These are phyloP conservation scores for Cronartium quercuum DNA, from an alignment of 1,284 basidiomycete genomes.

Conservation along the genomic window DNA sequence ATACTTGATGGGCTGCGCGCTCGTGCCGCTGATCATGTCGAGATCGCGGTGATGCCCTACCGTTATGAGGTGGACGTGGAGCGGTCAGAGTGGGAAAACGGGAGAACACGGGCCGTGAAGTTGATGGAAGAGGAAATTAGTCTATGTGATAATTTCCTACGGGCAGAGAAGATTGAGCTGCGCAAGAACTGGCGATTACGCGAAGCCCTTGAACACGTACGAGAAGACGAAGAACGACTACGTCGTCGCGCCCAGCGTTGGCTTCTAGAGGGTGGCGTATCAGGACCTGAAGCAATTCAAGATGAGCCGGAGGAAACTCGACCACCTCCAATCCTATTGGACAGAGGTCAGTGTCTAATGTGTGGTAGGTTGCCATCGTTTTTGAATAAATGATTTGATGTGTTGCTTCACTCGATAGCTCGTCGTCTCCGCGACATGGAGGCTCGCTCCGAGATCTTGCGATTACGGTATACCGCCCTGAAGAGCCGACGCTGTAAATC, in stretches of 20 bases:
- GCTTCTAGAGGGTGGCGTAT: not conserved
- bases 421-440: slow-evolving; percentile 32
- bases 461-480: slow-evolving; percentile 72
- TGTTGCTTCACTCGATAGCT: slow-evolving; percentile 8
- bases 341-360: slow-evolving; percentile 21
- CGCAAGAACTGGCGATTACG: slow-evolving; percentile 69
- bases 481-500: slow-evolving; percentile 78
- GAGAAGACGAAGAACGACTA: slow-evolving; percentile 72
- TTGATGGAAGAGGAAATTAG: slow-evolving; percentile 75
- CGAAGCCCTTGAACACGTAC: slow-evolving; percentile 73
- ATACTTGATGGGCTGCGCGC: slow-evolving; percentile 87
- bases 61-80: slow-evolving; percentile 90
- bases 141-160: slow-evolving; percentile 63
- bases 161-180: slow-evolving; percentile 71
- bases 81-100: slow-evolving; percentile 84
- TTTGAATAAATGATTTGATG: not conserved
- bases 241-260: slow-evolving; percentile 56
- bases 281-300: not conserved
- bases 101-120: slow-evolving; percentile 66
- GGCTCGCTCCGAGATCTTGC: slow-evolving; percentile 66
- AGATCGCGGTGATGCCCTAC: slow-evolving; percentile 99
- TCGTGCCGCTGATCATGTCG: slow-evolving; percentile 92
- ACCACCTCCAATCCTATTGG: slow-evolving; percentile 27
- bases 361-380: not conserved
- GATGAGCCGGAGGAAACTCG: slow-evolving; percentile 28